These are phyloP conservation scores for Suillus spraguei DNA, from an alignment of 768 basidiomycete species.

Conservation along the genomic window DNA sequence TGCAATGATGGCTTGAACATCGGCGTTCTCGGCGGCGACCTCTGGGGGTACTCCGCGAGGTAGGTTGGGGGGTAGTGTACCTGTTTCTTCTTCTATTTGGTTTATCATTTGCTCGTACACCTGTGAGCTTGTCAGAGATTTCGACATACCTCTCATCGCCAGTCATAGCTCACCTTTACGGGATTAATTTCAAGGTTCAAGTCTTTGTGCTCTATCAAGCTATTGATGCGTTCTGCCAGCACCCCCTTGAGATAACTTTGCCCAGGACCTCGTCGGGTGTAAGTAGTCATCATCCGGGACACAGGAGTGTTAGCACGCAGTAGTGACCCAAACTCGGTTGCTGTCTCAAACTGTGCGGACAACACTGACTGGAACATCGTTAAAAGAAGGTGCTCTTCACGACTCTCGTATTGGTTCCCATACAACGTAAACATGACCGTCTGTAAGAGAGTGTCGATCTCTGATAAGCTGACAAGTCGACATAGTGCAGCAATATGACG, in stretches of 20 bases:
- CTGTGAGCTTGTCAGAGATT: slow-evolving; percentile 39
- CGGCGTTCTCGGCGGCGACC: slow-evolving; percentile 88
- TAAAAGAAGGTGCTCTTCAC: slow-evolving; percentile 96
- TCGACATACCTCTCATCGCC: neutral
- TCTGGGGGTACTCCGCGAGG: slow-evolving; percentile 95
- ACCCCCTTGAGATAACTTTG: slow-evolving; percentile 99
- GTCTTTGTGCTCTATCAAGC: slow-evolving; percentile 98
- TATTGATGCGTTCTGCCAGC: slow-evolving; percentile 97
- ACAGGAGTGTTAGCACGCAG: slow-evolving; percentile 99
- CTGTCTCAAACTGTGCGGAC: slow-evolving; percentile 98
- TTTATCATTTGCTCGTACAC: slow-evolving; percentile 99
- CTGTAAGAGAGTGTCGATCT: slow-evolving; percentile 98
- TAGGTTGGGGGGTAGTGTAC: slow-evolving; percentile 85
- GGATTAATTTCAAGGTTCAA: slow-evolving; percentile 99
- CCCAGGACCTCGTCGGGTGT: slow-evolving; percentile 97
- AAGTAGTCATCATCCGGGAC: slow-evolving; percentile 99
- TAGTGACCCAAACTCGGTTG: slow-evolving; percentile 98
- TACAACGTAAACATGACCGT: slow-evolving; percentile 99
- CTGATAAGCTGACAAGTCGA: slow-evolving; percentile 91
- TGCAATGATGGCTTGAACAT: slow-evolving; percentile 98
- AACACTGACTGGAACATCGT: slow-evolving; percentile 99
- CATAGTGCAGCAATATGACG: slow-evolving; percentile 96
- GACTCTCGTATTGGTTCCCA: slow-evolving; percentile 97
- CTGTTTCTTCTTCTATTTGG: slow-evolving; percentile 98
- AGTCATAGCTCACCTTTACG: slow-evolving; percentile 67